Base-by-base conservation (phyloP, 176 grass and related monocot genomes). In the Panicum miliaceum region DNA sequence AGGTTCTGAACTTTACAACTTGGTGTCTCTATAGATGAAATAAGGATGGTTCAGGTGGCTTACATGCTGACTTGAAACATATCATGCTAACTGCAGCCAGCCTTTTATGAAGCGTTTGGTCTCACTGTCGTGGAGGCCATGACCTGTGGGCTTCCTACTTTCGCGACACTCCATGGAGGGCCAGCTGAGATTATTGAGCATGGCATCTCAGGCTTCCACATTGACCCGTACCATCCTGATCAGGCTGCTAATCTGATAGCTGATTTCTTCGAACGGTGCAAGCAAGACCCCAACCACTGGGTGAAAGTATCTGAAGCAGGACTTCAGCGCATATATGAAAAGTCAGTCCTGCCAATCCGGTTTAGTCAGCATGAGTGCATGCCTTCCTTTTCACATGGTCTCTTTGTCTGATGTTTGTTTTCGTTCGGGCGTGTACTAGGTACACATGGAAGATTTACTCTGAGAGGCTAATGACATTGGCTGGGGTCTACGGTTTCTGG, bases 391-490 rank as follows among this genome's bases (percentile, higher is more conserved):
- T 54, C 35, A 32, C 52, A 68, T 76, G 57, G 51, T 80, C 82
- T 57, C 32, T 58, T 58, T 75, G 6, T 80, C 7, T 68, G 37
- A 51, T 67, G 25, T 14, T 67, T 76, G 34, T 76, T 78, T 52
- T 73, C n/a, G 72, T 63, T 25, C 3, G 40, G 63, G 48, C 84
- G 8, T 25, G 12, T 78, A 32, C 70, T 43, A 98, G 96, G 85
- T 95, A 95, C 78, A 98, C 96, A 78, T 98, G 96, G 96, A 98
- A 91, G 76, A 95, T 92, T 47, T 98, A 98, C 84, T 98, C 96
- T 1, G 93, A 95, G 82, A 98, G 96, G 80, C 71, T 98, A 80
- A 92, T 98, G 96, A 98, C 91, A 73, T 18, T 98, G 56, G 89
- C 96, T 67, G 93, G 96, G 40, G 96, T 98, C 56, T 98, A 98